These are phyloP conservation scores for Saturnispora serradocipensis DNA, from an alignment of 805 yeast genomes.

Conservation along the genomic window DNA sequence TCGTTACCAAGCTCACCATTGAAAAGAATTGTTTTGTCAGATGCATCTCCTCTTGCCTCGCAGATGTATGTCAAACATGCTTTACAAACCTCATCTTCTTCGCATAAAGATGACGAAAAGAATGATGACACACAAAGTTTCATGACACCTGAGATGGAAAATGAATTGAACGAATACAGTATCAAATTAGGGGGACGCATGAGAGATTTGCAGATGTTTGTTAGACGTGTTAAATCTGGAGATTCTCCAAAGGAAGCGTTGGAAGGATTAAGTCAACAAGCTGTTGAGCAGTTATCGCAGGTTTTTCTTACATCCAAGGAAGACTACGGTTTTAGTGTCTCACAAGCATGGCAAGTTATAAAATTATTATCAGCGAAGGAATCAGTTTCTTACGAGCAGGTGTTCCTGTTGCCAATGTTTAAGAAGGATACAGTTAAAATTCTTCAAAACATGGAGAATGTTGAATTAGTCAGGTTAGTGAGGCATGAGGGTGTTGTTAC, in stretches of 20 bases:
- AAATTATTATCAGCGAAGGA: constrained; percentile 48
- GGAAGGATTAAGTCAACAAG: constrained; percentile 69
- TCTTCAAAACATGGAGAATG: constrained; percentile 64
- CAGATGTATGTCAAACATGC: constrained; percentile 57
- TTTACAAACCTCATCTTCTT: constrained; percentile 20
- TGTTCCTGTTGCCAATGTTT: constrained; percentile 51
- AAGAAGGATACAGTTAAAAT: constrained; percentile 46
- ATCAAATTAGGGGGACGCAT: constrained; percentile 89
- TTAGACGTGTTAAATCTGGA: constrained; percentile 80
- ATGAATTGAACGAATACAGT: constrained; percentile 45
- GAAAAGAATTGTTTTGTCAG: constrained; percentile 63
- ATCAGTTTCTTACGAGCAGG: constrained; percentile 38
- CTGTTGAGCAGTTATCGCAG: constrained; percentile 82
- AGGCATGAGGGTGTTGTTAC: constrained; percentile 68
- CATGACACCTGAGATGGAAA: constrained; percentile 13
- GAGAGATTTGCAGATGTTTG: constrained; percentile 86
- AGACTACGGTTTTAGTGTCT: constrained; percentile 46
- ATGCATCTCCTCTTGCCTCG: constrained; percentile 69
- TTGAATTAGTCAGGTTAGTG: constrained; percentile 63
- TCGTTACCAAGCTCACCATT: constrained; percentile 84
- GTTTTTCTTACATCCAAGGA: constrained; percentile 43
- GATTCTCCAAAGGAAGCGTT: constrained; percentile 74
- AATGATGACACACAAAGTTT: background rate
- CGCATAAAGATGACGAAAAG: constrained; percentile 23
- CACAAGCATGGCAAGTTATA: constrained; percentile 85